phyloP scores from a whole-genome alignment of 1,139 yeast species.

The Hyphopichia fennica region DNA sequence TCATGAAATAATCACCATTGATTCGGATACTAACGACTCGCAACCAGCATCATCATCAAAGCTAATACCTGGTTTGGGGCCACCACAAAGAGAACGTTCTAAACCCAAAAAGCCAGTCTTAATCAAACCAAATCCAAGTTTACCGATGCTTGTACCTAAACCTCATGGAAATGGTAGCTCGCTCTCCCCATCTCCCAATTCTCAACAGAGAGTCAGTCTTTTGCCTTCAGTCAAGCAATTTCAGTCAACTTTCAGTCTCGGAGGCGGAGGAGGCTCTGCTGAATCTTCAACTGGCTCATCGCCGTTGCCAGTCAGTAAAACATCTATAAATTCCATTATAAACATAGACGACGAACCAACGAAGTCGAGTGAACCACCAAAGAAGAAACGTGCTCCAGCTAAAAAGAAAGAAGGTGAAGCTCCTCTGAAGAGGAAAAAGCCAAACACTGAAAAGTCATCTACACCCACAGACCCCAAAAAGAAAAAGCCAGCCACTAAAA shows the following conservation, averaged over 20 bases:
- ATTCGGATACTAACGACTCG: constrained; percentile 1
- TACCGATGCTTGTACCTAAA: constrained; percentile 14
- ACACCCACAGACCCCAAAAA: constrained; percentile 9
- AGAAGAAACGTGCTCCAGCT: constrained; percentile 11
- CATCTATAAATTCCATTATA: constrained; percentile 40
- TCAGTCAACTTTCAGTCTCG: constrained; percentile 27
- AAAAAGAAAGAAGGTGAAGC: constrained; percentile 15
- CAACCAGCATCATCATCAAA: neutral
- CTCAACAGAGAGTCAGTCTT: neutral
- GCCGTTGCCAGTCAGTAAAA: constrained; percentile 18
- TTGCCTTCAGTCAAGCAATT: constrained; percentile 20
- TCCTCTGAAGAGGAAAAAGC: constrained; percentile 14
- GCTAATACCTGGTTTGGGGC: constrained; percentile 3
- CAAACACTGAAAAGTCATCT: constrained; percentile 11
- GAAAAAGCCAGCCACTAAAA: constrained; percentile 7
- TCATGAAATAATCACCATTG: constrained; percentile 3
- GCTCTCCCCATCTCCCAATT: neutral
- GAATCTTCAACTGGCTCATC: constrained; percentile 7
- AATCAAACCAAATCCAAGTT: constrained; percentile 4
- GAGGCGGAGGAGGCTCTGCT: neutral
- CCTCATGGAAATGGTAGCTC: constrained; percentile 4
- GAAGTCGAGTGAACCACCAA: constrained; percentile 6
- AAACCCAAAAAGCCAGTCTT: constrained; percentile 2
- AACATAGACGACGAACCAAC: constrained; percentile 29
- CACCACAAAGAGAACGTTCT: constrained; percentile 1